These are phyloP conservation scores for Aureobasidium zeae DNA, from an alignment of 2,329 filamentous ascomycete genomes.

Conservation along the genomic window DNA sequence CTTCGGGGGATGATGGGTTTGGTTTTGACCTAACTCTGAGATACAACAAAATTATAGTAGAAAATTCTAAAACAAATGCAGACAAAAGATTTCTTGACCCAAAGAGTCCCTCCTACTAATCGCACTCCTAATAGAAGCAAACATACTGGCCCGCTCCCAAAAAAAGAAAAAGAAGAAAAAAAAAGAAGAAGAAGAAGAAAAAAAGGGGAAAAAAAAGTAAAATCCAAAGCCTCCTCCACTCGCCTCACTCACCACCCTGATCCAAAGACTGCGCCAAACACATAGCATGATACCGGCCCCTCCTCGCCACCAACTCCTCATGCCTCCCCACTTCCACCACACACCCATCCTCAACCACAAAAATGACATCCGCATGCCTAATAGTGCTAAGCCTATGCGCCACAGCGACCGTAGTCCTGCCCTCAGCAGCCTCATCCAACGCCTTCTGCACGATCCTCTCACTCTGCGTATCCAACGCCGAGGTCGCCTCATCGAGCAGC, in stretches of 20 bases:
- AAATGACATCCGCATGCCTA: conserved; percentile 32
- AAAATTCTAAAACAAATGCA: too few relatives aligned
- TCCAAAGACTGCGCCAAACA: conserved; percentile 36
- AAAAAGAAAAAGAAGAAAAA: too few relatives aligned
- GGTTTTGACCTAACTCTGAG: too few relatives aligned
- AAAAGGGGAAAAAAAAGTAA: too few relatives aligned
- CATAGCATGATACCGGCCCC: conserved; percentile 38
- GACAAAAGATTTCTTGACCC: too few relatives aligned
- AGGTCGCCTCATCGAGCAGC: conserved; percentile 52
- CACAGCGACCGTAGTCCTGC: conserved; percentile 34
- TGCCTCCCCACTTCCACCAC: conserved; percentile 34
- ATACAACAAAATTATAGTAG: too few relatives aligned
- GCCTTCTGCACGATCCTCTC: conserved; percentile 60
- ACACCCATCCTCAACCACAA: conserved; percentile 32
- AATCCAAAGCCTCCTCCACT: too few relatives aligned
- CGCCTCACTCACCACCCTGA: conserved; percentile 16
- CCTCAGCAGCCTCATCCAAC: conserved; percentile 47
- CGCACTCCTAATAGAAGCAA: too few relatives aligned
- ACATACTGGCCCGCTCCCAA: too few relatives aligned
- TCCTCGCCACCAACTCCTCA: conserved; percentile 30
- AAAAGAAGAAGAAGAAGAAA: too few relatives aligned
- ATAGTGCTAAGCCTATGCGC: conserved; percentile 35
- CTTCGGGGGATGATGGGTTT: too few relatives aligned
- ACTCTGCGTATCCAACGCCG: conserved; percentile 53
- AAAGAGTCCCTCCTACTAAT: too few relatives aligned